phyloP scores from a whole-genome alignment of 2,329 filamentous ascomycete species.

The Lanzia echinophila region DNA sequence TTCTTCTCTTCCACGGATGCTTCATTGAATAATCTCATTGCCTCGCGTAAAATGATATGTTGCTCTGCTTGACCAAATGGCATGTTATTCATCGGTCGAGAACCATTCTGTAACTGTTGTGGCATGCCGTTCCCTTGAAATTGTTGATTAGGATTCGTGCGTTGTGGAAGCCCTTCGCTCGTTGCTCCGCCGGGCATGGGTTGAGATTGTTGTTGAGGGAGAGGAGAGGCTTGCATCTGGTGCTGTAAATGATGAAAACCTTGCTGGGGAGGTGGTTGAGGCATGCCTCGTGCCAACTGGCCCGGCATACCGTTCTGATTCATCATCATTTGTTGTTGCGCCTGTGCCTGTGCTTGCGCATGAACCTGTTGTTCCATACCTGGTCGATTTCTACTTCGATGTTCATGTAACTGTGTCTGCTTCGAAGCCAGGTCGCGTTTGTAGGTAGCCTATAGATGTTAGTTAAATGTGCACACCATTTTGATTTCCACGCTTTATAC shows the following conservation, averaged over 20 bases:
- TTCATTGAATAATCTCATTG: slow-evolving; percentile 23
- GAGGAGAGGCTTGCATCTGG: slow-evolving; percentile 49
- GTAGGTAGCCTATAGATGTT: slow-evolving; percentile 22
- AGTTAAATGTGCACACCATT: slow-evolving; percentile 8
- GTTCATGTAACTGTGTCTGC: slow-evolving; percentile 24
- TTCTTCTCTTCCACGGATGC: slow-evolving; percentile 42
- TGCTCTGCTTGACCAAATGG: slow-evolving; percentile 20
- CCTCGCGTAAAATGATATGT: slow-evolving; percentile 20
- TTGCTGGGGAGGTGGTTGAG: slow-evolving; percentile 44
- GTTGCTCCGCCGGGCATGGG: slow-evolving; percentile 29
- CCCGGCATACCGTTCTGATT: slow-evolving; percentile 44
- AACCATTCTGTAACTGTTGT: slow-evolving; percentile 11
- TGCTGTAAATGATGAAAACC: slow-evolving; percentile 53
- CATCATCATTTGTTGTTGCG: slow-evolving; percentile 43
- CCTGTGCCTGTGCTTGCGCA: slow-evolving; percentile 35
- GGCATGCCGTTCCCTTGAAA: slow-evolving; percentile 41
- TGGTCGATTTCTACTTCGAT: slow-evolving; percentile 24
- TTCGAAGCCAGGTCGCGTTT: slow-evolving; percentile 24
- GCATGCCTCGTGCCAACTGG: slow-evolving; percentile 43
- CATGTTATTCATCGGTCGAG: not conserved
- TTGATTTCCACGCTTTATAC: slow-evolving; percentile 11
- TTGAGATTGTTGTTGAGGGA: slow-evolving; percentile 40
- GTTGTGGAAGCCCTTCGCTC: slow-evolving; percentile 24
- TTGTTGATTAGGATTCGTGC: slow-evolving; percentile 25
- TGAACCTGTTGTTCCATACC: slow-evolving; percentile 37